Evolutionary conservation across 495 filamentous ascomycete genomes (phyloP).

Genomic region (Penicillium verhagenii): DNA sequence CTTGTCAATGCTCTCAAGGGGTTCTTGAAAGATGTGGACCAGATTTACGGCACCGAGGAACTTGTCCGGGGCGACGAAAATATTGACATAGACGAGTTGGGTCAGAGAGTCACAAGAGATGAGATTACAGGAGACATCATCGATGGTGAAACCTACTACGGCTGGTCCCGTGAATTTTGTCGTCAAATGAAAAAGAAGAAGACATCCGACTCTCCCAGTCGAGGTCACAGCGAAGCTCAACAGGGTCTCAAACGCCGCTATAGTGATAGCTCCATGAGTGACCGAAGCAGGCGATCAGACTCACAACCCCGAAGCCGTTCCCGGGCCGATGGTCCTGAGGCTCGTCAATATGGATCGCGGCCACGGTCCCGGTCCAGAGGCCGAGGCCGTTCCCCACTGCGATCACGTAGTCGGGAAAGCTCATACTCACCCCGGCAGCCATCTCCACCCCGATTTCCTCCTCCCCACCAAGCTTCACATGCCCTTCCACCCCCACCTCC

Average conservation of each 20-base stretch:
- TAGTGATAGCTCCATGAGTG: slow-evolving; percentile 47
- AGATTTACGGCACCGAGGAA: slow-evolving; percentile 51
- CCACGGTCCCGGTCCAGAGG: slow-evolving; percentile 25
- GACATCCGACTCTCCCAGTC: slow-evolving; percentile 24
- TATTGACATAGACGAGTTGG: slow-evolving; percentile 70
- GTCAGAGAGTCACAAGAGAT: slow-evolving; percentile 62
- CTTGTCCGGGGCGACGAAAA: slow-evolving; percentile 37
- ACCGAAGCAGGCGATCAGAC: slow-evolving; percentile 21
- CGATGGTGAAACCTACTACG: slow-evolving; percentile 76
- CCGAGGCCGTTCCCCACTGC: slow-evolving; percentile 19
- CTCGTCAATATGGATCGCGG: slow-evolving; percentile 7
- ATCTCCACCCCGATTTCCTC: slow-evolving; percentile 27
- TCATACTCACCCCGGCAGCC: slow-evolving; percentile 48
- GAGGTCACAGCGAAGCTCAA: slow-evolving; percentile 32
- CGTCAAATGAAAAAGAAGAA: slow-evolving; percentile 72
- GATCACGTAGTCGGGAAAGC: slow-evolving; percentile 41
- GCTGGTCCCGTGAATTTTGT: slow-evolving; percentile 81
- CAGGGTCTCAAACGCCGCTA: slow-evolving; percentile 45
- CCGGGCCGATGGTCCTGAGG: slow-evolving; percentile 1
- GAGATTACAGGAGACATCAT: slow-evolving; percentile 58
- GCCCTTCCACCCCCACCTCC: slow-evolving; percentile 24
- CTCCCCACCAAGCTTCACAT: slow-evolving; percentile 28
- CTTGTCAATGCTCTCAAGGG: slow-evolving; percentile 64
- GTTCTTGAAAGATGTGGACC: slow-evolving; percentile 66
- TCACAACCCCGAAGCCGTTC: slow-evolving; percentile 29